Conservation (phyloP, 495 filamentous ascomycete species). For the Polyplosphaeria fusca region DNA sequence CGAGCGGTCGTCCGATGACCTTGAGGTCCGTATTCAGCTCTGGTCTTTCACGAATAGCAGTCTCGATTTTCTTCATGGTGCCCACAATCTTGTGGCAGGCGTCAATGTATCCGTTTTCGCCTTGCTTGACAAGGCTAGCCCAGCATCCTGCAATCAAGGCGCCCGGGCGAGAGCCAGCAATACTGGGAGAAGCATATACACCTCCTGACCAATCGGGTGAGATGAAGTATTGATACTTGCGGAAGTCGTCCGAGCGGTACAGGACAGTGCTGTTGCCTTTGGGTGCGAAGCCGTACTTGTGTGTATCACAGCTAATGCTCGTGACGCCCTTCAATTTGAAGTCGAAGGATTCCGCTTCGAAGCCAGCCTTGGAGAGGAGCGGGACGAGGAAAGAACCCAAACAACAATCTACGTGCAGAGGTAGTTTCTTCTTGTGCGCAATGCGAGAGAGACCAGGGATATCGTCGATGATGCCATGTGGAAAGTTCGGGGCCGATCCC, state of each 20-base stretch:
- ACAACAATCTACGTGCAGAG: constrained; percentile 96
- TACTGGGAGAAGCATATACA: constrained; percentile 86
- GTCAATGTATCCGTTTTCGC: constrained; percentile 83
- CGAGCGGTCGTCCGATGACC: constrained; percentile 79
- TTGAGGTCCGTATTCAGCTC: constrained; percentile 67
- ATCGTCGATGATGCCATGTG: constrained; percentile 96
- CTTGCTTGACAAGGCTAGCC: constrained; percentile 82
- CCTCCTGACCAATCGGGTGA: constrained; percentile 93
- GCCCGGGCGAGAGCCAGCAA: constrained; percentile 88
- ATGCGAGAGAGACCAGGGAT: constrained; percentile 82
- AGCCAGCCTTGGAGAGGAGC: constrained; percentile 86
- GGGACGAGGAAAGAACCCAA: constrained; percentile 92
- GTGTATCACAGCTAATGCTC: constrained; percentile 91
- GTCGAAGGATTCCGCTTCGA: constrained; percentile 82
- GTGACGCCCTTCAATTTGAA: constrained; percentile 94
- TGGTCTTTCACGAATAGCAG: constrained; percentile 64
- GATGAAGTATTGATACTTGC: constrained; percentile 92
- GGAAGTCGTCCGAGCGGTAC: constrained; percentile 75
- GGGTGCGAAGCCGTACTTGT: constrained; percentile 98
- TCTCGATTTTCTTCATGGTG: constrained; percentile 76
- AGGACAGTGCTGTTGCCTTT: constrained; percentile 92
- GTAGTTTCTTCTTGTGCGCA: constrained; percentile 71
- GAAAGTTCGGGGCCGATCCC: constrained; percentile 94
- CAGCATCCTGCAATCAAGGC: constrained; percentile 93
- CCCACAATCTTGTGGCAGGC: constrained; percentile 86